A percentile compares a stretch with the other conserved stretches of the same genome.
phyloP scores from a whole-genome alignment of 2,329 filamentous ascomycete species.

The Fusarium acutatum region DNA sequence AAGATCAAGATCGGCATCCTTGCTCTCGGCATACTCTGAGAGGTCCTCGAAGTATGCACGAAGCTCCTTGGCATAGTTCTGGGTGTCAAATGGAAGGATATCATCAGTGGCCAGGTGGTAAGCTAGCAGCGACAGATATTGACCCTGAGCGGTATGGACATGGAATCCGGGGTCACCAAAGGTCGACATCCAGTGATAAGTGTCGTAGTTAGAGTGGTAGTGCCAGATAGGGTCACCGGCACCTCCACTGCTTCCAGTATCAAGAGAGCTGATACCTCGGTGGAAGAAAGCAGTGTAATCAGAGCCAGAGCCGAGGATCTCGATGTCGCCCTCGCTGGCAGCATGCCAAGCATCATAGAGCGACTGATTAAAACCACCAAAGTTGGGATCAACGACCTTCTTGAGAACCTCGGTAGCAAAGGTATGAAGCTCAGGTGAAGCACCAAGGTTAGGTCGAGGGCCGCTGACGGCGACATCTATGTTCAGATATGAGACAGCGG shows the following conservation, averaged over 20 bases:
- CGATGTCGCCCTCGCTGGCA: conserved; percentile 48
- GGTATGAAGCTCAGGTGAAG: conserved; percentile 74
- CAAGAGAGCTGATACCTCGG: conserved; percentile 56
- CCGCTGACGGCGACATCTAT: conserved; percentile 75
- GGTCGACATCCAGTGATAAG: conserved; percentile 82
- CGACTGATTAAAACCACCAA: conserved; percentile 57
- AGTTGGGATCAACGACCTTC: conserved; percentile 66
- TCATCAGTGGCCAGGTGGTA: conserved; percentile 51
- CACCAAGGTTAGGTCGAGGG: conserved; percentile 62
- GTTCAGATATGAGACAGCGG: conserved; percentile 81
- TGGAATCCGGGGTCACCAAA: conserved; percentile 74
- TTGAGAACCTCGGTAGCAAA: conserved; percentile 69
- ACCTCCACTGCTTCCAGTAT: conserved; percentile 61
- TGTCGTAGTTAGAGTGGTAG: conserved; percentile 88
- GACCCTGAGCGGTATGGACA: conserved; percentile 67
- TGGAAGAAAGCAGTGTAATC: conserved; percentile 76
- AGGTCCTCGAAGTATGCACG: conserved; percentile 51
- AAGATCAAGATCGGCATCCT: conserved; percentile 49
- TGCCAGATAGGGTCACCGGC: conserved; percentile 68
- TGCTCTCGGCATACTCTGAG: conserved; percentile 43
- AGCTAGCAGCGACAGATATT: conserved; percentile 52
- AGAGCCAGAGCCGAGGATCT: conserved; percentile 70
- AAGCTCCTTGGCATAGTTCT: conserved; percentile 52
- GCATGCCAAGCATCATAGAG: conserved; percentile 54
- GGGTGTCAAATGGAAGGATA: conserved; percentile 51